Evolutionary conservation across 1,284 basidiomycete genomes (phyloP), one percentile per base, ranked within the genome.

Genomic region (Ceratorhiza oryzae-sativae): DNA sequence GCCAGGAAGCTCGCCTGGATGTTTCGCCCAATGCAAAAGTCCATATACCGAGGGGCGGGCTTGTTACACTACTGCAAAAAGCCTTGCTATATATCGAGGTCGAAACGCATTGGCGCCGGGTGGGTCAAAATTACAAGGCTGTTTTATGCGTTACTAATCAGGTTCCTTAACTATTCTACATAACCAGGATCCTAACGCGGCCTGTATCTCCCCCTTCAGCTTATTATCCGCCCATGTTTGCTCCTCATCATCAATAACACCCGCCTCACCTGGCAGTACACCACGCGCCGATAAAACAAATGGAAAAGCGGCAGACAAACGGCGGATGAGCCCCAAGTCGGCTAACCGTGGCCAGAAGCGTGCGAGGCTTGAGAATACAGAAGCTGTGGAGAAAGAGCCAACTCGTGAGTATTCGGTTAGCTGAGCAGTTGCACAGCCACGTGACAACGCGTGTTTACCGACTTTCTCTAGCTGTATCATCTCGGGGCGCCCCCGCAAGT

Each of bases 81-180:
- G 88, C 92, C 4, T 81, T 95, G 23, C 84, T 94, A 13, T 94
- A 93, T 76, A 83, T 86, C n/a, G 92, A 95, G 80, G 91, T 91
- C 42, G 93, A 94, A 81, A 85, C 88, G 8, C 91, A 93, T 76
- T 92, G 90, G 87, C 61, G 68, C 49, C 42, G 63, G 59, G 74
- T 75, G 27, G 25, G 68, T 51, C 6, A 49, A 59, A 71, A 62
- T 39, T 27, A 27, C 25, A 25, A 55, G 27, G 45, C 53, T 42
- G 56, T 53, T 67, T 61, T 63, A 56, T 71, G 73, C 58, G 49
- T 51, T 42, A 51, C 41, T 63, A 58, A 58, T 42, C 34, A 10
- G 20, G 46, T 23, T 23, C 9, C 32, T 34, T 65, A 55, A 49
- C 27, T 36, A 18, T 70, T 51, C 27, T 15, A 34, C 34, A n/a